Base-by-base conservation (phyloP, 177 flowering plant species). In the Vitis hybrid region DNA sequence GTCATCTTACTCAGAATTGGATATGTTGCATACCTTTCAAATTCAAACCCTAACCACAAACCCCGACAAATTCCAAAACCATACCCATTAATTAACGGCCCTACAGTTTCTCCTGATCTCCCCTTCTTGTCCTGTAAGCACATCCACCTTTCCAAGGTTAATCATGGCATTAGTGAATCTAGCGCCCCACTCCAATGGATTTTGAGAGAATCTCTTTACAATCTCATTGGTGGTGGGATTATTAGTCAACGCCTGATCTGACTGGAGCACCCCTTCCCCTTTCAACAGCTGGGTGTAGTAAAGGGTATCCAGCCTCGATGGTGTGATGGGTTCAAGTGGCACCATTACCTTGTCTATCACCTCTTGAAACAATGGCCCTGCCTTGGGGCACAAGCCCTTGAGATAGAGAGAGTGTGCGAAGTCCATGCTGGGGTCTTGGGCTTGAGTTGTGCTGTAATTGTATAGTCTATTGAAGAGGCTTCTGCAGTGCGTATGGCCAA, bases 81-180 rank as follows among this genome's bases (percentile, higher is more conserved):
- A 33, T 33, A 33, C 51, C 56, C 31, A 13, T 52, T 51, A 19
- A n/a, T 71, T 64, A 15, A 72, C 62, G 2, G 55, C 39, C 53
- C 77, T 60, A 59, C 83, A 84, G 12, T 62, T 14, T 6, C 48
- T 74, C 64, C 86, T 77, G 52, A 84, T 75, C 73, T 82, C 75
- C 10, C 85, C 86, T 22, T 75, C 8, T 2, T 48, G 26, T 50
- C 82, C 76, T 5, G 82, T 79, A 50, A 77, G 81, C 62, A 82
- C 82, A 2, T 71, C 77, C 5, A 77, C 16, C 48, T 31, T 55
- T 14, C 83, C 80, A 71, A 83, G 2, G 49, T 64, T 56, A 19
- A 49, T 60, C 76, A 80, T 80, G 22, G 81, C 77, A 18, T 31
- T 15, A 5, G 57, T 70, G 14, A 81, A 82, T 62, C 57, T 64